phyloP scores from a whole-genome alignment of 495 filamentous ascomycete species.

The Entonaema liquescens region DNA sequence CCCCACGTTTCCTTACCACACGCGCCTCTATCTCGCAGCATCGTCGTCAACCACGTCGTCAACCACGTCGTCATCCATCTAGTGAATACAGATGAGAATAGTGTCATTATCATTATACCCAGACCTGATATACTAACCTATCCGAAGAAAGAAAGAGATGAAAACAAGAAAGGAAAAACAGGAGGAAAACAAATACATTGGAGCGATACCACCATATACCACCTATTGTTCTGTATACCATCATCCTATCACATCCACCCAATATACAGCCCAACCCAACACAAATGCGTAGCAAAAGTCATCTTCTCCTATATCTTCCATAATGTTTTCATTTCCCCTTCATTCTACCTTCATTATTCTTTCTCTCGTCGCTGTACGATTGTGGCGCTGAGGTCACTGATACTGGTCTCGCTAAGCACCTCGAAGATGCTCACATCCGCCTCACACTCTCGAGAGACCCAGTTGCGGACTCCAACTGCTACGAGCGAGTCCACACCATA shows the following conservation, averaged over 20 bases:
- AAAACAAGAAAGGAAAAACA: too few relatives aligned
- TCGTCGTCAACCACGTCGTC: too few relatives aligned
- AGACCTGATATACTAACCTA: too few relatives aligned
- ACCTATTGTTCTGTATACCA: too few relatives aligned
- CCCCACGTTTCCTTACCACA: background rate
- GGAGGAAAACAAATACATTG: too few relatives aligned
- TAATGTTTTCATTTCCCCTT: background rate
- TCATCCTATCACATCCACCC: too few relatives aligned
- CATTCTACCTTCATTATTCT: background rate
- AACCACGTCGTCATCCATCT: background rate
- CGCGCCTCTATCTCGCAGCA: background rate
- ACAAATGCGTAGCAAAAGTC: background rate
- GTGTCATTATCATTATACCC: too few relatives aligned
- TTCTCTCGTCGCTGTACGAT: slow-evolving; percentile 29
- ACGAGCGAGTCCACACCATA: slow-evolving; percentile 46
- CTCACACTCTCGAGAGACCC: slow-evolving; percentile 35
- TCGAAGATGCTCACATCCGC: slow-evolving; percentile 39
- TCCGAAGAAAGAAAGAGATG: too few relatives aligned
- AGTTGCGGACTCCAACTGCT: slow-evolving; percentile 37
- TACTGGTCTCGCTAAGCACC: slow-evolving; percentile 37
- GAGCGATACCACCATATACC: background rate
- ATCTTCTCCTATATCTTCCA: background rate
- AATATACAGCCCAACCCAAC: too few relatives aligned
- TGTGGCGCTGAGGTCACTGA: slow-evolving; percentile 29
- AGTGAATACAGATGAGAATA: background rate